A percentile compares a stretch with the other conserved stretches of the same genome.
Conservation (phyloP, 495 filamentous ascomycete species). For the Evernia prunastri region DNA sequence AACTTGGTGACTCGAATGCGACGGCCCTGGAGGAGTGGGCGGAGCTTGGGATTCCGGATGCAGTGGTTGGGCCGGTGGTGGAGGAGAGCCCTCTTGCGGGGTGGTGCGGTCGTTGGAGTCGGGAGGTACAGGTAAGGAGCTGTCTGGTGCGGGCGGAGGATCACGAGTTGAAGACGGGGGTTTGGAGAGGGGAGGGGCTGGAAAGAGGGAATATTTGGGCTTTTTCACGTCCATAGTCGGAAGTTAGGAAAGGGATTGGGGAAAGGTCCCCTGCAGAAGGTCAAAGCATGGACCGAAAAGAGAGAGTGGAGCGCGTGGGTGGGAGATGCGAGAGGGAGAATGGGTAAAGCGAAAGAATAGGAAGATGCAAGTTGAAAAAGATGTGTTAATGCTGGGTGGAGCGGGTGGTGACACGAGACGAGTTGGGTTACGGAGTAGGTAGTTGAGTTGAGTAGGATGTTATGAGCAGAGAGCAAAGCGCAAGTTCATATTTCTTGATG, state of each 20-base stretch:
- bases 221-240: constrained; percentile 11
- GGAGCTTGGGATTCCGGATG: not conserved
- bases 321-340: constrained; percentile 2
- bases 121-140: not conserved
- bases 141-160: not conserved
- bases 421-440: not conserved
- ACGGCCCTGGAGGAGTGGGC: not conserved
- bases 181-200: constrained; percentile 2
- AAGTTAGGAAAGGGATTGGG: constrained; percentile 4
- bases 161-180: constrained; percentile 1
- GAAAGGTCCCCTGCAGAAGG: constrained; percentile 5
- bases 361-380: not conserved
- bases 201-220: constrained; percentile 16
- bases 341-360: not conserved
- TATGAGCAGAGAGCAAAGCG: not conserved
- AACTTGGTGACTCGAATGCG: not conserved
- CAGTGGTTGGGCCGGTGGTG: not conserved
- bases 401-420: not conserved
- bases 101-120: not conserved
- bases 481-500: not conserved
- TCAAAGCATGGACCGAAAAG: constrained; percentile 16
- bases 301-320: constrained; percentile 16
- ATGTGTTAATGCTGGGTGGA: not conserved
- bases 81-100: not conserved
- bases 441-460: not conserved